Conservation (phyloP, 306 rosid genomes). For the Glycine soja region DNA sequence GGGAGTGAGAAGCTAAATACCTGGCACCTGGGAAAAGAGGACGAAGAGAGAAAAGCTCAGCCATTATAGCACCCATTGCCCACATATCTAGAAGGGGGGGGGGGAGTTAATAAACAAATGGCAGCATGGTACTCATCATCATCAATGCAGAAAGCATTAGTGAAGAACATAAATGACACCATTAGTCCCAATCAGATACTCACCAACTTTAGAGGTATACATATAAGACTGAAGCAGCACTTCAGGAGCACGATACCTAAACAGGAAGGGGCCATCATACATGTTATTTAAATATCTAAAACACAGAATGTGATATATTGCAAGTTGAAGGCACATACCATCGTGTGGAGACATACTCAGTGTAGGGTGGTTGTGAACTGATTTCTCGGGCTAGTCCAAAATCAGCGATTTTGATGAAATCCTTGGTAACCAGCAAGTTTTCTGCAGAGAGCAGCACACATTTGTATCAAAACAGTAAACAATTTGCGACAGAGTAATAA, state of each 20-base stretch:
- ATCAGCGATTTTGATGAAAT: slow-evolving; percentile 88
- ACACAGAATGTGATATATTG: slow-evolving; percentile 4
- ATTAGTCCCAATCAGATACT: slow-evolving; percentile 47
- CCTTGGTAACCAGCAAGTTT: slow-evolving; percentile 87
- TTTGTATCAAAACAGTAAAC: slow-evolving; percentile 23
- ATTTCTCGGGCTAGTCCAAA: slow-evolving; percentile 97
- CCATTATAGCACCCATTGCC: slow-evolving; percentile 99
- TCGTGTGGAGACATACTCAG: slow-evolving; percentile 94
- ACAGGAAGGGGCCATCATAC: slow-evolving; percentile 28
- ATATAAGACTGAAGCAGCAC: slow-evolving; percentile 92
- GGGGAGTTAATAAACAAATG: slow-evolving; percentile 7
- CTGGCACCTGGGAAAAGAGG: slow-evolving; percentile 95
- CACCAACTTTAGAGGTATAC: slow-evolving; percentile 91
- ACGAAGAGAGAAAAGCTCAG: slow-evolving; percentile 89
- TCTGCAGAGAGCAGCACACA: slow-evolving; percentile 55
- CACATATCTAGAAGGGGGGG: slow-evolving; percentile 75
- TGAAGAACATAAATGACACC: slow-evolving; percentile 19
- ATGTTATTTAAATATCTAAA: slow-evolving; percentile 4
- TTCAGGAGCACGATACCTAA: slow-evolving; percentile 99
- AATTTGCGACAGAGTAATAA: neutral
- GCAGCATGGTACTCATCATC: slow-evolving; percentile 25
- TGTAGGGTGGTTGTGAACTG: slow-evolving; percentile 86
- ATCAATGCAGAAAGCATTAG: slow-evolving; percentile 6
- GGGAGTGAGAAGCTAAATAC: slow-evolving; percentile 46
- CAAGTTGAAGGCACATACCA: slow-evolving; percentile 65